Conservation (phyloP, 306 rosid species). For the Neltuma alba region DNA sequence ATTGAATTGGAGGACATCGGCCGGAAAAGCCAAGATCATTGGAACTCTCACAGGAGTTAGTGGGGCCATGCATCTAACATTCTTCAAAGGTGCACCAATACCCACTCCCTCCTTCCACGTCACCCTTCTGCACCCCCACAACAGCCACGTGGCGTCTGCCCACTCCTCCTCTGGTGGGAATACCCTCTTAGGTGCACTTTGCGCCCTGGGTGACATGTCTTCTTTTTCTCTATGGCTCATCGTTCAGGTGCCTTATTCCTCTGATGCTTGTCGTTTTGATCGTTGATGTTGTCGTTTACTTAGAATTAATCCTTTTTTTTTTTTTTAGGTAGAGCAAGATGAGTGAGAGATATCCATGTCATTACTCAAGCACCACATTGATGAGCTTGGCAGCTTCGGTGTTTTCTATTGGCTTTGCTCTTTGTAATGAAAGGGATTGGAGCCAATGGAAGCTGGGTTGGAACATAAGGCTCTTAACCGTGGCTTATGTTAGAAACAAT, state of each 20-base stretch:
- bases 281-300: not conserved
- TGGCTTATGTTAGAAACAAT: too few species aligned
- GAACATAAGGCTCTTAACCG: constrained; percentile 35
- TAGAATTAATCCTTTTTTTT: not conserved
- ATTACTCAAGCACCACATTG: constrained; percentile 46
- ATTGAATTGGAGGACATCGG: constrained; percentile 19
- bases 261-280: not conserved
- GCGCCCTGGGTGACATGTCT: constrained; percentile 38
- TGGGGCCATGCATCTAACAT: constrained; percentile 52
- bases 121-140: constrained; percentile 22
- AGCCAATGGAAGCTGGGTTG: constrained; percentile 37
- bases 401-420: constrained; percentile 23
- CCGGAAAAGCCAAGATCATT: constrained; percentile 45
- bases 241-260: constrained; percentile 37
- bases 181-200: constrained; percentile 13
- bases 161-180: not conserved
- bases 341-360: constrained; percentile 47
- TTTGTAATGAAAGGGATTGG: constrained; percentile 36
- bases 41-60: constrained; percentile 45
- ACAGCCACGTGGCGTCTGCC: not conserved
- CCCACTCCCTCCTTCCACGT: constrained; percentile 17
- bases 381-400: constrained; percentile 25
- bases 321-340: constrained; percentile 52
- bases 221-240: constrained; percentile 46
- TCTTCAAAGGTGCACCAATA: constrained; percentile 44